phyloP scores from a whole-genome alignment of 202 grass and related monocot species.

The Zizania palustris region DNA sequence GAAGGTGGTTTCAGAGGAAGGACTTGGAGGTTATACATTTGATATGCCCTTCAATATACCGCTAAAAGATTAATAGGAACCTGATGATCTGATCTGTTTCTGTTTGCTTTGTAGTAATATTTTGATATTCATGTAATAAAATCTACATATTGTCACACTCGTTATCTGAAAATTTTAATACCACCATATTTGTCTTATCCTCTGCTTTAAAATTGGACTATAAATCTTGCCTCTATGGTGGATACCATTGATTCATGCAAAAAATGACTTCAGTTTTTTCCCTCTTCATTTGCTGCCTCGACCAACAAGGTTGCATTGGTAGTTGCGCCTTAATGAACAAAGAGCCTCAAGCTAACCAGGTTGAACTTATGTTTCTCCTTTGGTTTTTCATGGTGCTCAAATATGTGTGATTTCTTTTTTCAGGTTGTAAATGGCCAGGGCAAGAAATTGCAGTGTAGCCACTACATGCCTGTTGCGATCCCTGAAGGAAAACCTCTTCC shows the following conservation, averaged over 20 bases:
- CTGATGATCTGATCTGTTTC: background rate
- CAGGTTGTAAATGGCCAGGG: slow-evolving; percentile 90
- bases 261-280: background rate
- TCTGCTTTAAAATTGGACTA: slow-evolving; percentile 9
- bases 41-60: slow-evolving; percentile 19
- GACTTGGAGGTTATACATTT: slow-evolving; percentile 80
- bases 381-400: slow-evolving; percentile 10
- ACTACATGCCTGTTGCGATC: slow-evolving; percentile 80
- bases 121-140: background rate
- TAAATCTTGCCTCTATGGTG: background rate
- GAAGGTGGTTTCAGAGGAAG: slow-evolving; percentile 92
- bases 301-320: background rate
- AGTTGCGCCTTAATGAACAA: background rate
- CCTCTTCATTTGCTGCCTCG: background rate
- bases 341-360: background rate
- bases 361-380: slow-evolving; percentile 29
- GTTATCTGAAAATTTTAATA: background rate
- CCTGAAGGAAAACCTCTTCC: slow-evolving; percentile 89
- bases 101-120: slow-evolving; percentile 13
- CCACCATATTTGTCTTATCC: background rate
- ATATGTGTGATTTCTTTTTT: slow-evolving; percentile 21
- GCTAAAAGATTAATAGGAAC: slow-evolving; percentile 2
- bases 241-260: background rate
- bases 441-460: slow-evolving; percentile 92
- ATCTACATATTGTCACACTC: background rate